These are phyloP conservation scores for Neospermospora avenae DNA, from an alignment of 2,329 filamentous ascomycete species.

Conservation along the genomic window DNA sequence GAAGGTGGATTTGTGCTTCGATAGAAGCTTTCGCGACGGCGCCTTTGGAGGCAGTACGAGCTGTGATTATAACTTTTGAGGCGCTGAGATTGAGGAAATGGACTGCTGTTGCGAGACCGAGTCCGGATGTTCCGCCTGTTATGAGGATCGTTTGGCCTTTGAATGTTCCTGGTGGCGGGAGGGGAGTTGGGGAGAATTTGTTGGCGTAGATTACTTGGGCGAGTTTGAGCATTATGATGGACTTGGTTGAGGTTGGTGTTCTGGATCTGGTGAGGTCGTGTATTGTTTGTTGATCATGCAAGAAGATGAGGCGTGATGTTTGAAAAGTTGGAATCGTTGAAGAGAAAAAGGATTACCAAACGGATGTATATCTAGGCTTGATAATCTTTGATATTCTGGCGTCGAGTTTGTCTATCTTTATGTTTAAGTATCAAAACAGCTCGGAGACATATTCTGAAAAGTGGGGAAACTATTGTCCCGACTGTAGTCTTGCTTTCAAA, in stretches of 20 bases:
- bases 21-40: conserved; percentile 39
- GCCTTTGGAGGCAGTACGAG: conserved; percentile 38
- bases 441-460: conserved; percentile 4
- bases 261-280: not conserved
- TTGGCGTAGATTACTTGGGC: conserved; percentile 24
- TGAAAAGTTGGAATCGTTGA: no score
- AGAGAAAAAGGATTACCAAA: no score
- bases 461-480: conserved; percentile 6
- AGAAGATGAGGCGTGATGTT: not conserved
- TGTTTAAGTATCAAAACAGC: not conserved
- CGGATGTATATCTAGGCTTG: no score
- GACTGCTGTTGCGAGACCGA: conserved; percentile 41
- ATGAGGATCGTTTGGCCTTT: conserved; percentile 37
- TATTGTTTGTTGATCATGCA: no score
- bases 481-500: not conserved
- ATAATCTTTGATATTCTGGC: not conserved
- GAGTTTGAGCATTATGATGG: conserved; percentile 14
- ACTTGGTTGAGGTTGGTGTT: not conserved
- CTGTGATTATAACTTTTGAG: conserved; percentile 40
- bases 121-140: conserved; percentile 42
- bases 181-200: conserved; percentile 26
- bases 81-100: conserved; percentile 42
- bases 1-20: conserved; percentile 26
- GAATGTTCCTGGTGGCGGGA: conserved; percentile 28
- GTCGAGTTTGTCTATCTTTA: not conserved